Evolutionary conservation across 108 stramenopile species (phyloP), one percentile per base, ranked within the genome.

Genomic region (Skeletonema potamos): DNA sequence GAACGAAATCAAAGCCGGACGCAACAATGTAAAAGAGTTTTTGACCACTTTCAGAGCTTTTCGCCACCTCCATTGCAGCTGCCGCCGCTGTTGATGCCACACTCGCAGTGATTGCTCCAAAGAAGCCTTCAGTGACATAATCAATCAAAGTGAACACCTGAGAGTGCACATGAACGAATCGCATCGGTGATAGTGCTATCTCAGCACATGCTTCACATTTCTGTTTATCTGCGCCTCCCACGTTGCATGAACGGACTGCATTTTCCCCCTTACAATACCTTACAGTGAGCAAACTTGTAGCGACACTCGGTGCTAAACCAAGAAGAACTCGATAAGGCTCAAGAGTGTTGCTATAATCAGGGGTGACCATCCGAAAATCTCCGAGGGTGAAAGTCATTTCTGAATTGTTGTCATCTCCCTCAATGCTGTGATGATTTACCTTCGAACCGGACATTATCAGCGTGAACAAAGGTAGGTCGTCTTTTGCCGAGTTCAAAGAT

Each of bases 111-210:
- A 95, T 60, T 4, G 87, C 86, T 32, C 94, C 94, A 13, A 95
- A 83, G 26, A 95, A 83, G 13, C 94, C 94, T 24, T 92, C 94
- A 6, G 86, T 89, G 22, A 87, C 69, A 70, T 95, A 95, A 48
- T 92, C 90, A 27, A 85, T 79, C 4, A 95, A 73, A 13, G 91
- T 83, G 70, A 95, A 72, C 1, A 92, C 77, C 65, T 92, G 91
- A 32, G 88, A 68, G 33, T 95, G 94, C 22, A 95, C 73, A 73
- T 85, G 86, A 15, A 87, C 87, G 58, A 91, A 84, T 11, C 87
- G 77, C 85, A 95, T 89, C 2, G 91, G 90, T 27, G 91, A 95
- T 1, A 95, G 72, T 4, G 73, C 76, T 12, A 95, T 80, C 30
- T 77, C 63, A 55, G 87, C 90, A 64, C 77, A 87, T 5, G 86